Conservation (phyloP, 1,139 yeast genomes). For the Wickerhamomyces sp. region DNA sequence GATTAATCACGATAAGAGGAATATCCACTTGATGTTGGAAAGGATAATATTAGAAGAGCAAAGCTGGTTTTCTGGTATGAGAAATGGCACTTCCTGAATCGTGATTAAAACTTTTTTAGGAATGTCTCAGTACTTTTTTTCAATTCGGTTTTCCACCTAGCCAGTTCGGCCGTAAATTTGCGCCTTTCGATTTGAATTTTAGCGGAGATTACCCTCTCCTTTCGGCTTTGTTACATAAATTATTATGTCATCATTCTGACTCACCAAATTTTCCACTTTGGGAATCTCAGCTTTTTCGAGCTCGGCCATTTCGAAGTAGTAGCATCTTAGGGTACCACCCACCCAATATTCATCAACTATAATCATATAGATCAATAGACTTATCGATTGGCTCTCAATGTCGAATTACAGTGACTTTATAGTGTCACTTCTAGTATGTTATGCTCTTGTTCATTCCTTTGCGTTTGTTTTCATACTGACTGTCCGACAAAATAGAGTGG, state of each 20-base stretch:
- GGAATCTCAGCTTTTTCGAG: neutral
- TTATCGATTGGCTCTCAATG: neutral
- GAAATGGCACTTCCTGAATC: too few species aligned
- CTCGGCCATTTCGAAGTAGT: too few species aligned
- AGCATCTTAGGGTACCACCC: too few species aligned
- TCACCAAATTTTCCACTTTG: neutral
- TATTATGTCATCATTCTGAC: too few species aligned
- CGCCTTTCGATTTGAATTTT: neutral
- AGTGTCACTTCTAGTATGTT: constrained; percentile 27
- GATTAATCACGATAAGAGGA: neutral
- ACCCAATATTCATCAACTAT: too few species aligned
- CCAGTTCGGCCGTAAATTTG: neutral
- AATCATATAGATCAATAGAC: too few species aligned
- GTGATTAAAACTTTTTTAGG: too few species aligned
- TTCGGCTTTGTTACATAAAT: neutral
- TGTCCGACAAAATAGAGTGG: constrained; percentile 51
- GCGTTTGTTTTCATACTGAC: neutral
- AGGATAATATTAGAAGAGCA: too few species aligned
- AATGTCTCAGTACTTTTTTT: neutral
- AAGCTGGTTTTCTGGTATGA: too few species aligned
- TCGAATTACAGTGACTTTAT: constrained; percentile 18
- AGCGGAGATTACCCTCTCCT: neutral
- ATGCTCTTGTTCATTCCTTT: neutral
- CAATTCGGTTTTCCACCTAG: neutral
- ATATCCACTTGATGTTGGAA: too few species aligned